phyloP scores from a whole-genome alignment of 2,329 filamentous ascomycete genomes.

The Endothia cerciana region DNA sequence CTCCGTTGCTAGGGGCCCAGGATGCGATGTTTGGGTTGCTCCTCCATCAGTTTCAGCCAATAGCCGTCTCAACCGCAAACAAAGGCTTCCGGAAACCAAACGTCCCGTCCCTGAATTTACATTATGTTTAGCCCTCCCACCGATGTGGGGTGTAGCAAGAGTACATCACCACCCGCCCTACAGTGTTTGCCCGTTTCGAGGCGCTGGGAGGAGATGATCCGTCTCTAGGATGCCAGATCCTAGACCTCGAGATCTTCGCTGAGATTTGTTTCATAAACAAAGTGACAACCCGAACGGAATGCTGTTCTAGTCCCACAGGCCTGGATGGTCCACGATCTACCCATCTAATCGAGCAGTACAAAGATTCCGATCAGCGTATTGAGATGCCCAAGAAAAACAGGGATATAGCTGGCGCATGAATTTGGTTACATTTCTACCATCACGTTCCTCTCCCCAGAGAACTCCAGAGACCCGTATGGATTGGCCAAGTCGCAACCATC shows the following conservation, averaged over 20 bases:
- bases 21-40: background rate
- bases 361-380: background rate
- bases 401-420: background rate
- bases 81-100: constrained; percentile 11
- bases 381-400: background rate
- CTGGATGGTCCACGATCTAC: background rate
- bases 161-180: background rate
- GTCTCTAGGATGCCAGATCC: background rate
- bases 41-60: constrained; percentile 5
- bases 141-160: too few relatives aligned
- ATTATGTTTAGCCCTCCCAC: constrained; percentile 1
- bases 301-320: background rate
- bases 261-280: constrained; percentile 15
- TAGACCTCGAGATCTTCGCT: background rate
- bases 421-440: background rate
- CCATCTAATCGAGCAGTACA: background rate
- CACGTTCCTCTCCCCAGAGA: background rate
- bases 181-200: background rate
- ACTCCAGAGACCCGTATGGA: constrained; percentile 1
- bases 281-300: background rate
- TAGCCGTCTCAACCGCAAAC: constrained; percentile 7
- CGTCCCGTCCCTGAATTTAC: constrained; percentile 12
- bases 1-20: background rate
- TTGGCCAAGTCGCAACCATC: background rate
- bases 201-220: background rate